A percentile compares a stretch with the other conserved stretches of the same genome.
Evolutionary conservation across 176 grass and related monocot species (phyloP).

Genomic region (Zoysia japonica): DNA sequence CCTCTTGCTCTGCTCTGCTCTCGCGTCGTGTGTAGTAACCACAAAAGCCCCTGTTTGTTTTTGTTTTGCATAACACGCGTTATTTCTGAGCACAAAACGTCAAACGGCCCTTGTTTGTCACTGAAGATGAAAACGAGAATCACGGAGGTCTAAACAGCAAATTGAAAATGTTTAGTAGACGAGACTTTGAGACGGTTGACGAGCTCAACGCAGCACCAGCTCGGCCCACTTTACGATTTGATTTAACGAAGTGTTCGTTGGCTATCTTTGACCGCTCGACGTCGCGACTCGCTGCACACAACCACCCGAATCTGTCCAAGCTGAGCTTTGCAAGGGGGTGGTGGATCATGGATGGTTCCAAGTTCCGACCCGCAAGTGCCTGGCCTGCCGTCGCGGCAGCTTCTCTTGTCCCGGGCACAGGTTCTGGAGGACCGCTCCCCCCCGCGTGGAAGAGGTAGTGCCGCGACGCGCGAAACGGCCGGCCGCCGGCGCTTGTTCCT

Average conservation of each 20-base stretch:
- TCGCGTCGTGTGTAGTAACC: background rate
- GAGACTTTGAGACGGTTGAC: conserved; percentile 23
- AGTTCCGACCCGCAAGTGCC: no score
- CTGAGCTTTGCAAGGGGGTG: no score
- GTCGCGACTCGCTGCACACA: no score
- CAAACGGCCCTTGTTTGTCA: background rate
- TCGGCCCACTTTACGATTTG: background rate
- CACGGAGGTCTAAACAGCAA: background rate
- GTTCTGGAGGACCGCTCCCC: background rate
- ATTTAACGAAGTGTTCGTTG: background rate
- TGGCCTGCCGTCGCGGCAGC: background rate
- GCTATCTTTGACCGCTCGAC: conserved; percentile 27
- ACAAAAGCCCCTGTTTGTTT: background rate
- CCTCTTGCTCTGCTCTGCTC: conserved; percentile 2
- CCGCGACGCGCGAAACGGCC: background rate
- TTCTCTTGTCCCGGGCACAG: background rate
- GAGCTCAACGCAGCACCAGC: background rate
- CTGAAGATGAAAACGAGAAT: background rate
- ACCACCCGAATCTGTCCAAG: no score
- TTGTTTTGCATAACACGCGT: background rate
- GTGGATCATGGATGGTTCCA: no score
- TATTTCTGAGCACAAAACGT: background rate
- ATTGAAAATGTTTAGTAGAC: background rate
- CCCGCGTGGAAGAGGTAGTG: background rate
- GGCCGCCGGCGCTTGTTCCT: background rate